These are phyloP conservation scores for Nitzschia inconspicua DNA, from an alignment of 108 stramenopile genomes.

Conservation along the genomic window DNA sequence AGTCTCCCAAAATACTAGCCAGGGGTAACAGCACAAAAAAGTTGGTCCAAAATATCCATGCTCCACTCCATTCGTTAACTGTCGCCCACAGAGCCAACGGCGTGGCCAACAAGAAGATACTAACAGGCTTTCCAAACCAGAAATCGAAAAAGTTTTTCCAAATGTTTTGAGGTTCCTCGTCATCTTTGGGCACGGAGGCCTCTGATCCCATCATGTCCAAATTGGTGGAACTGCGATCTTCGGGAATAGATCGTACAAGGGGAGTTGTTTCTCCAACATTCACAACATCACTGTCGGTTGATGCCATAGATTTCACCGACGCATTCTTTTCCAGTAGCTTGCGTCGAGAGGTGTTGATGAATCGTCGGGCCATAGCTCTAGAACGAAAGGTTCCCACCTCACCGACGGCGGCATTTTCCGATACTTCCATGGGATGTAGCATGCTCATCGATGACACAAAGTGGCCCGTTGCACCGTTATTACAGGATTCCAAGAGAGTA, in stretches of 20 bases:
- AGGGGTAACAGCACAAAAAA: conserved; percentile 93
- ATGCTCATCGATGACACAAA: no score
- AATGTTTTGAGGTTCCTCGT: conserved; percentile 1
- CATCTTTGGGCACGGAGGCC: not conserved
- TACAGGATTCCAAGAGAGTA: no score
- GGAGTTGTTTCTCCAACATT: not conserved
- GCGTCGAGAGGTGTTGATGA: conserved; percentile 9
- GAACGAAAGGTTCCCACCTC: conserved; percentile 13
- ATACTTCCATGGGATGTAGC: no score
- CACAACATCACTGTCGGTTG: not conserved
- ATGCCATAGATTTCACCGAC: not conserved
- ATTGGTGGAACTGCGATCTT: not conserved
- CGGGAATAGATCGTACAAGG: no score
- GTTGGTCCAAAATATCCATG: conserved; percentile 81
- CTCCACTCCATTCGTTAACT: conserved; percentile 50
- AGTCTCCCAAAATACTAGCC: conserved; percentile 90
- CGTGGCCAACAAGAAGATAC: conserved; percentile 55
- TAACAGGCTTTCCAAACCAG: conserved; percentile 63
- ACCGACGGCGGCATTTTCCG: conserved; percentile 1
- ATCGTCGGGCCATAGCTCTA: conserved; percentile 15
- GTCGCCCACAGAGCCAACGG: conserved; percentile 69
- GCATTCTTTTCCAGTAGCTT: not conserved
- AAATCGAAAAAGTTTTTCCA: conserved; percentile 22
- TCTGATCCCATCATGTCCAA: not conserved
- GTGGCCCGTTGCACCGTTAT: no score